Evolutionary conservation across 1,284 basidiomycete species (phyloP), one percentile per base, ranked within the genome.

Genomic region (Tilletiopsis washingtonensis): DNA sequence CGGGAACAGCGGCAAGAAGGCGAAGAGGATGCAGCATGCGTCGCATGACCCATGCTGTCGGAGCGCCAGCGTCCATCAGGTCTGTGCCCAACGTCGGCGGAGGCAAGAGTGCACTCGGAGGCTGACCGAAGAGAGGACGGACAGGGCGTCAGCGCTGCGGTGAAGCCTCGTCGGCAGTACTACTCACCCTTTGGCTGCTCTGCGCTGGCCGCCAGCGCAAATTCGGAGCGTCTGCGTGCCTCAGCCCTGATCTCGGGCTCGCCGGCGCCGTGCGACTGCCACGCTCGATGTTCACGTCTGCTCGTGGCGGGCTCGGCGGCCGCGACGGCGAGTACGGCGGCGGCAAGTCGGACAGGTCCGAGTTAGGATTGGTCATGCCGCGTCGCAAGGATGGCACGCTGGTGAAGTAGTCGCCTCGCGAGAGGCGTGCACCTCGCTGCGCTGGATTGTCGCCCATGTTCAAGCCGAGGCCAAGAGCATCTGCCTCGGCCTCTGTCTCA

Each of bases 1-100:
- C 69, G 5, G 69, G 69, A 11, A 72, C 68, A 4, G 63, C 62
- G 1, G 69, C 69, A 9, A 72, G 62, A 5, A 72, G 49, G 9
- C 69, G 62, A n/a, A 72, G 52, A 1, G 66, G 58, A 43, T 62
- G 60, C 21, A 72, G 43, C 1, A 72, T 48, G 14, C 41, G 39
- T 15, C 38, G 25, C 46, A 47, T 40, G 19, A 47, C 45, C 29
- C 29, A 34, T 9, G 29, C 29, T n/a, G 29, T 9, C 9, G 29
- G 29, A 9, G 29, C 29, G 29, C 9, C 29, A 34, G 29, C 29
- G 9, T n/a, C 29, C n/a, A n/a, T n/a, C n/a, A n/a, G n/a, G n/a
- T 34, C n/a, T n/a, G n/a, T 34, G 9, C 9, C 29, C 29, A 34
- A 34, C 29, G 9, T 34, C 29, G 29, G 29, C n/a, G 29, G n/a